Base-by-base conservation (phyloP, 768 basidiomycete genomes). In the Suillus ampliporus region DNA sequence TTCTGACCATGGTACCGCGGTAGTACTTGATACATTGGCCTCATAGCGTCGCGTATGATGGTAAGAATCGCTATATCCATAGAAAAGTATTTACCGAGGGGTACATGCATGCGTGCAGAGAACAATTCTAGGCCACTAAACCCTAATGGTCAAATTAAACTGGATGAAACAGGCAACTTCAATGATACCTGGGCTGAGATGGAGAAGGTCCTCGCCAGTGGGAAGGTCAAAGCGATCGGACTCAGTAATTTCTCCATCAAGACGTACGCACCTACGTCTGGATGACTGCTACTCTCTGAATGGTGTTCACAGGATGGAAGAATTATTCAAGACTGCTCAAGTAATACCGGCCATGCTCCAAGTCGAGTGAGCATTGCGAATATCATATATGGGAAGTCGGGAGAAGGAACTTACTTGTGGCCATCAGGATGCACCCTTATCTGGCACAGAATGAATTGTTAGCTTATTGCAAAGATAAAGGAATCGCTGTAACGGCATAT, bases 21-120 rank as follows among this genome's bases (percentile, higher is more conserved):
- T 44, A 73, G 72, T 78, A 76, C 68, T 70, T 80, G 58, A 74
- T 80, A 69, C 79, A 79, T 58, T 80, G 77, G 77, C 80, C 80
- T 1, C 63, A 68, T 64, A 58, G 66, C 57, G 59, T 63, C 19
- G 53, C 46, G 35, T 68, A 63, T 40, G 69, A 71, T 52, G 64
- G 67, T 67, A 21, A 53, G 59, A 51, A 51, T 31, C 19, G 50
- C 28, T 19, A 10, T 19, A 19, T 31, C 31, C 23, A 8, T 23
- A 44, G 3, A 31, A 1, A 41, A 11, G 8, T 9, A 57, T 26
- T n/a, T 19, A 50, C 23, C 60, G 38, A 34, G 46, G 46, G 5
- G 8, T 10, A 8, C 48, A 19, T 17, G 31, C n/a, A 47, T 46
- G 34, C 28, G 28, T 31, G n/a, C 14, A 31, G 47, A 34, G 57